phyloP scores from a whole-genome alignment of 1,139 yeast genomes.

The Suhomyces wounanorum region DNA sequence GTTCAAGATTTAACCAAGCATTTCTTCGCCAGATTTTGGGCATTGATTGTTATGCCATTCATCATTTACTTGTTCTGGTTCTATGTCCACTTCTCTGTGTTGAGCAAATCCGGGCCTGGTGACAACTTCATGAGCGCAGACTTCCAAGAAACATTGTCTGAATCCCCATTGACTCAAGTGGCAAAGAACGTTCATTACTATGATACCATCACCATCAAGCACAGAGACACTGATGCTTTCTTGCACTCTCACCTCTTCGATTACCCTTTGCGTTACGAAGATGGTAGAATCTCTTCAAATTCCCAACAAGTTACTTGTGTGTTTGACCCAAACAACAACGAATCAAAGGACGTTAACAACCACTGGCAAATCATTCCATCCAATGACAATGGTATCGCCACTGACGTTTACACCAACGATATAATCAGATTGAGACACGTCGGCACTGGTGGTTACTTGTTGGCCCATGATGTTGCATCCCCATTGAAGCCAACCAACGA shows the following conservation, averaged over 20 bases:
- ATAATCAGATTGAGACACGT: conserved; percentile 79
- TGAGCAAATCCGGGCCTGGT: conserved; percentile 91
- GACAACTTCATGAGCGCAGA: conserved; percentile 90
- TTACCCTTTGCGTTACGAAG: conserved; percentile 93
- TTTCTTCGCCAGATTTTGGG: conserved; percentile 71
- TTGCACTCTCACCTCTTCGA: conserved; percentile 75
- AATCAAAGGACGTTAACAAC: conserved; percentile 59
- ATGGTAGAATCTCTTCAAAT: conserved; percentile 92
- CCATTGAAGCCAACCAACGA: conserved; percentile 25
- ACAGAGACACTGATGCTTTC: conserved; percentile 71
- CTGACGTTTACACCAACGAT: conserved; percentile 56
- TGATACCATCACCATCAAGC: conserved; percentile 75
- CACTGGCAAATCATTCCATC: conserved; percentile 85
- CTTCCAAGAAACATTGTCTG: conserved; percentile 89
- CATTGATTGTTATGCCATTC: conserved; percentile 80
- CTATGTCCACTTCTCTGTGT: conserved; percentile 81
- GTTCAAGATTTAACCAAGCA: conserved; percentile 63
- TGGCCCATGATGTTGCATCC: conserved; percentile 97
- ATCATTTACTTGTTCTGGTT: conserved; percentile 88
- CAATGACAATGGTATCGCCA: conserved; percentile 31
- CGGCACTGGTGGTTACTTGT: conserved; percentile 71
- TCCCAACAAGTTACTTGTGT: conserved; percentile 93
- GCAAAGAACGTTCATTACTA: conserved; percentile 73
- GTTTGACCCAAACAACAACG: conserved; percentile 26
- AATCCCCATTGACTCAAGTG: conserved; percentile 72